A percentile compares a stretch with the other conserved stretches of the same genome.
phyloP scores from a whole-genome alignment of 129 eudicot genomes.

The Sambucus nigra region DNA sequence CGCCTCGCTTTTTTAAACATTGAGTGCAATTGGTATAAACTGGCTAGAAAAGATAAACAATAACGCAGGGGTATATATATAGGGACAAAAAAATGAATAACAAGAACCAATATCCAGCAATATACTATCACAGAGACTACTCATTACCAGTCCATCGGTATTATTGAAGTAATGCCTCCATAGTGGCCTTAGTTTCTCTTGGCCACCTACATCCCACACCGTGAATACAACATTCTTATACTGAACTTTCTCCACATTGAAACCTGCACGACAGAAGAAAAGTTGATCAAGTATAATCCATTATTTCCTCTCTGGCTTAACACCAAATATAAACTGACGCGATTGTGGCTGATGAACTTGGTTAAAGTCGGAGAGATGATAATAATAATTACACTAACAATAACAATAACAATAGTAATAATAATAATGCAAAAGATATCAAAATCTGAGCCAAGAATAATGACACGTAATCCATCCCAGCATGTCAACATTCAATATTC shows the following conservation, averaged over 20 bases:
- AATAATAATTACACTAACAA: no score
- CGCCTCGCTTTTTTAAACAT: no score
- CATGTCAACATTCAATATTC: neutral
- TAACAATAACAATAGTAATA: no score
- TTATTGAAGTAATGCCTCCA: slow-evolving; percentile 99
- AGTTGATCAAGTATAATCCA: slow-evolving; percentile 4
- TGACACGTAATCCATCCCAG: neutral
- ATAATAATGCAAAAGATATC: neutral
- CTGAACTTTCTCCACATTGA: slow-evolving; percentile 98
- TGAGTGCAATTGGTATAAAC: neutral
- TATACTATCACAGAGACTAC: neutral
- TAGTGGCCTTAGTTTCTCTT: slow-evolving; percentile 87
- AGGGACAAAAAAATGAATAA: neutral
- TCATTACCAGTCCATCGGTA: slow-evolving; percentile 84
- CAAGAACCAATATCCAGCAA: slow-evolving; percentile 3
- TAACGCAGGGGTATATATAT: neutral
- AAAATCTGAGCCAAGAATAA: neutral
- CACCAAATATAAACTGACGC: no score
- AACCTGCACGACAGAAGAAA: slow-evolving; percentile 48
- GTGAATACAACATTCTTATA: slow-evolving; percentile 92
- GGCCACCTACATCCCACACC: slow-evolving; percentile 99
- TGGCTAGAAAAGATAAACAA: neutral
- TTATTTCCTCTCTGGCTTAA: neutral
- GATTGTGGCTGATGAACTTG: no score
- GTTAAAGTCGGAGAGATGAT: no score